phyloP scores from a whole-genome alignment of 2,329 filamentous ascomycete genomes.

The Pyricularia grisea region DNA sequence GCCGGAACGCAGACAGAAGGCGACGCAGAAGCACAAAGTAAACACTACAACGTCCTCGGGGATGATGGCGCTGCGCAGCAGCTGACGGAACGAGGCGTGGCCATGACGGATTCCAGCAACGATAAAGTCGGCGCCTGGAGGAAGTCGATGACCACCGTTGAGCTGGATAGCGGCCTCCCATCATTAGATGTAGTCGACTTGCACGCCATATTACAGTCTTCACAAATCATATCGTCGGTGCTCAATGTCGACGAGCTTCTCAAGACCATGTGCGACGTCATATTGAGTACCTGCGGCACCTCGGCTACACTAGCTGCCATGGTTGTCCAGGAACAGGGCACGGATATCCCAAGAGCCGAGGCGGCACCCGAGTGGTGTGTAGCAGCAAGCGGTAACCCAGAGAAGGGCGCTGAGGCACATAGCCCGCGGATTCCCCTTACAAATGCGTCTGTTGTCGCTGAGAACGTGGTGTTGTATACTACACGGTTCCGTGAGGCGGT shows the following conservation, averaged over 20 bases:
- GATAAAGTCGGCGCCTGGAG: slow-evolving; percentile 56
- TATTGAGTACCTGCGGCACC: slow-evolving; percentile 65
- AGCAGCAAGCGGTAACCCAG: slow-evolving; percentile 63
- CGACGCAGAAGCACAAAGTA: slow-evolving; percentile 28
- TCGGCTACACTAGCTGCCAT: slow-evolving; percentile 64
- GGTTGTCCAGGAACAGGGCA: slow-evolving; percentile 59
- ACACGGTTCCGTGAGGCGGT: slow-evolving; percentile 68
- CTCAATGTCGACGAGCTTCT: slow-evolving; percentile 66
- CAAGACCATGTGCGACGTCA: slow-evolving; percentile 74
- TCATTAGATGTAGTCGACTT: slow-evolving; percentile 77
- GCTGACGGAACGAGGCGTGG: slow-evolving; percentile 26
- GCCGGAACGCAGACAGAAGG: slow-evolving; percentile 53
- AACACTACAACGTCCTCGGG: slow-evolving; percentile 17
- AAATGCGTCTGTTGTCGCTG: slow-evolving; percentile 59
- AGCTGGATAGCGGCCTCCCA: slow-evolving; percentile 44
- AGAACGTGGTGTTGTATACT: slow-evolving; percentile 69
- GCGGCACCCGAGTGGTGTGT: slow-evolving; percentile 51
- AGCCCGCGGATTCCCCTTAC: slow-evolving; percentile 55
- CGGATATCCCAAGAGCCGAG: slow-evolving; percentile 15
- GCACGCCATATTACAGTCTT: slow-evolving; percentile 68
- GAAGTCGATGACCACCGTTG: slow-evolving; percentile 38
- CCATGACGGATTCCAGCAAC: slow-evolving; percentile 39
- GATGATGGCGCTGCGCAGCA: slow-evolving; percentile 35
- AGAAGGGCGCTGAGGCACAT: slow-evolving; percentile 57
- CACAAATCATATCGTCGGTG: slow-evolving; percentile 71